Evolutionary conservation across 345 rosid genomes (phyloP), one percentile per base, ranked within the genome.

Genomic region (Gynandropsis gynandra): DNA sequence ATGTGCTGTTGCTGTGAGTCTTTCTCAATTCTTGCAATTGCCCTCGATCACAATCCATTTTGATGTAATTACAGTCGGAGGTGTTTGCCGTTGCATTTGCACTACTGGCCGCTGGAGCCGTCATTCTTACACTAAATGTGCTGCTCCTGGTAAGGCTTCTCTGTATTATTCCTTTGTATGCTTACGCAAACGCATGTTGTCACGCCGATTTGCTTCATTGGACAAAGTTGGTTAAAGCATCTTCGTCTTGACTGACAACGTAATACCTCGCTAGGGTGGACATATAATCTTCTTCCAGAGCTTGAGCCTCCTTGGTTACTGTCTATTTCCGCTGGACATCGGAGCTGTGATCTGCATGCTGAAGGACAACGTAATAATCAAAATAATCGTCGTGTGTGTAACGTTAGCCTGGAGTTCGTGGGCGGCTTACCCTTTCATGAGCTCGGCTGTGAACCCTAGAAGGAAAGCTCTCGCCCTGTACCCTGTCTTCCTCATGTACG

Each of bases 51-150:
- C 31, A 59, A 24, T 24, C 5, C 29, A 5, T 24, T 24, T 24
- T 5, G 5, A 24, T 52, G 12, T 52, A n/a, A 58, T n/a, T 47
- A 42, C 81, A 87, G 95, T 87, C 97, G 4, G 94, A 92, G 73
- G 94, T 92, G 32, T 92, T 92, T 61, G 97, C 97, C 0, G 97
- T 85, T 69, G 98, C 98, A 61, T 88, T 92, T 71, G 98, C 97
- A n/a, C 73, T 92, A 46, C 94, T 92, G 44, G 98, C 95, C 8
- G 87, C 90, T 21, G 97, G 98, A 20, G 98, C 95, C 47, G 80
- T 92, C 27, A 85, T 92, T 61, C 79, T 92, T 76, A 92, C 98
- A 20, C 65, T 85, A 71, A 92, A 87, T 52, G 98, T 87, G 58
- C 77, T 87, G 52, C 84, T 92, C 33, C 74, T 92, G 89, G 98